A percentile compares a stretch with the other conserved stretches of the same genome.
phyloP scores from a whole-genome alignment of 2,329 filamentous ascomycete species.

The Exophiala calicioides region DNA sequence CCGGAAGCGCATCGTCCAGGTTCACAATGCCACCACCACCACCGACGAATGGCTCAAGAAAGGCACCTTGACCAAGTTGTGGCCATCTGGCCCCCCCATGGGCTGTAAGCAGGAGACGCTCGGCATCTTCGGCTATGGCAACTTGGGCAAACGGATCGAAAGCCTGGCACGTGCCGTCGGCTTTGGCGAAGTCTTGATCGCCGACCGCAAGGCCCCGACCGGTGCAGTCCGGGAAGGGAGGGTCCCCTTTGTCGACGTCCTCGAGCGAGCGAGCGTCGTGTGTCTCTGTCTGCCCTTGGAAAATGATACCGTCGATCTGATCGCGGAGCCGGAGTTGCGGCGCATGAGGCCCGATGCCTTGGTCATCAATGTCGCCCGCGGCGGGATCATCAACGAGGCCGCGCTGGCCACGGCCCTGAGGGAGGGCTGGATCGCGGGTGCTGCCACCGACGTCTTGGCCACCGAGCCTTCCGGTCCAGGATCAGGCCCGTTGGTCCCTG shows the following conservation, averaged over 20 bases:
- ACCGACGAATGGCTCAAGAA: constrained; percentile 45
- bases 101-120: constrained; percentile 52
- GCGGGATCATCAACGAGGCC: constrained; percentile 54
- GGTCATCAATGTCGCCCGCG: constrained; percentile 53
- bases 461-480: constrained; percentile 50
- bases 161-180: constrained; percentile 47
- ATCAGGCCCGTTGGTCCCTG: constrained; percentile 46
- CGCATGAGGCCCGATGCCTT: constrained; percentile 49
- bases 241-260: constrained; percentile 35
- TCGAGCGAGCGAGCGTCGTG: constrained; percentile 36
- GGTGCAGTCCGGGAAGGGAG: constrained; percentile 14
- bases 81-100: constrained; percentile 41
- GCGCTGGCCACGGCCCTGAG: constrained; percentile 50
- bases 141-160: constrained; percentile 50
- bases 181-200: constrained; percentile 50
- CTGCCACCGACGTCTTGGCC: constrained; percentile 54
- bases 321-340: constrained; percentile 43
- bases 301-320: constrained; percentile 38
- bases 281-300: constrained; percentile 37
- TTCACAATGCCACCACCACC: constrained; percentile 38
- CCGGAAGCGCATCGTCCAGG: constrained; percentile 43
- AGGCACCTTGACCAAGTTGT: constrained; percentile 38
- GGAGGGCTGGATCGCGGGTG: constrained; percentile 49
- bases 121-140: constrained; percentile 54
- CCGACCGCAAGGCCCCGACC: constrained; percentile 45